Evolutionary conservation across 208 protist genomes (phyloP).

Genomic region (Trichomonas gallinae): DNA sequence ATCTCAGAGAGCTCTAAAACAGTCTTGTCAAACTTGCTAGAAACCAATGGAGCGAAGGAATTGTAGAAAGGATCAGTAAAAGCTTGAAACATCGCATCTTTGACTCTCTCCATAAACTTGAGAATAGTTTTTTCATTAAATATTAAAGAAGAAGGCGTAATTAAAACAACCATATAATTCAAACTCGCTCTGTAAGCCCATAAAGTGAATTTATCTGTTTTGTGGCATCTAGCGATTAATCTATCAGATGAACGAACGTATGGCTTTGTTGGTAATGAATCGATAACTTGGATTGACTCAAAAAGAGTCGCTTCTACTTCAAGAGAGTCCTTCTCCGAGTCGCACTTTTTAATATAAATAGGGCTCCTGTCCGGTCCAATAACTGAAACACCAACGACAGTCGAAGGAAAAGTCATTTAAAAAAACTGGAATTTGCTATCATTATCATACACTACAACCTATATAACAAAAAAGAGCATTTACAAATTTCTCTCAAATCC

Average conservation of each 20-base stretch:
- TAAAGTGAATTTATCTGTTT: background rate
- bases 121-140: background rate
- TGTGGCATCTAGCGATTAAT: background rate
- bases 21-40: background rate
- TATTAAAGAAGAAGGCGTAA: background rate
- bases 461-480: too few relatives aligned
- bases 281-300: background rate
- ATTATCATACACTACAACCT: too few relatives aligned
- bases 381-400: background rate
- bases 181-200: background rate
- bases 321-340: background rate
- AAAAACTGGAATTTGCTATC: too few relatives aligned
- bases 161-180: background rate
- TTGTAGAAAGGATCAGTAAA: background rate
- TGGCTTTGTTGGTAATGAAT: background rate
- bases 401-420: background rate
- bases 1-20: background rate
- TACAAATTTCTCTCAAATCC: too few relatives aligned
- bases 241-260: background rate
- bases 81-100: background rate
- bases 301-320: background rate
- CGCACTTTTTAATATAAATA: background rate
- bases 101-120: background rate
- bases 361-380: background rate
- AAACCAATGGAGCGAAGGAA: background rate